phyloP scores from a whole-genome alignment of 2,329 filamentous ascomycete genomes.

The Aspergillus clavatus region DNA sequence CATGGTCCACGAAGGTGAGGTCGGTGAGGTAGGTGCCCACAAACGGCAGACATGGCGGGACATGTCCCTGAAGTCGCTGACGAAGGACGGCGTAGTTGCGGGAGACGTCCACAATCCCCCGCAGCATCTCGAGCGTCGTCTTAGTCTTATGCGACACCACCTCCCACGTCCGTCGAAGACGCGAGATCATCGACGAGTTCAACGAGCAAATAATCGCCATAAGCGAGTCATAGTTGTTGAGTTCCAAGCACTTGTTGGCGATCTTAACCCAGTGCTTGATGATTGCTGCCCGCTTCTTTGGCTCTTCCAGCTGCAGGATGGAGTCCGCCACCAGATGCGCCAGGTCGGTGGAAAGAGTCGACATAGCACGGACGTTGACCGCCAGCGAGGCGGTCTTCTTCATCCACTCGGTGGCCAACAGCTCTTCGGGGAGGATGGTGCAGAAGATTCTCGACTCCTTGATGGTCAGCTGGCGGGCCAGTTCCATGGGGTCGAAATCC shows the following conservation, averaged over 20 bases:
- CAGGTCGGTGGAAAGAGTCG: constrained; percentile 82
- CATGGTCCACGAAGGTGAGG: constrained; percentile 90
- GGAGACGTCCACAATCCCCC: constrained; percentile 79
- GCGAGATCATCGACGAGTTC: constrained; percentile 84
- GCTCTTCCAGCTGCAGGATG: constrained; percentile 80
- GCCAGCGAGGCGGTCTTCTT: constrained; percentile 76
- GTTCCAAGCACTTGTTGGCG: constrained; percentile 74
- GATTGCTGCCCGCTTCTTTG: constrained; percentile 81
- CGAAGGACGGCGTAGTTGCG: constrained; percentile 89
- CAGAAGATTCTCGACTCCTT: constrained; percentile 91
- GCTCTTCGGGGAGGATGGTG: constrained; percentile 84
- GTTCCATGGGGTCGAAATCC: constrained; percentile 85
- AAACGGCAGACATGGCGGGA: constrained; percentile 90
- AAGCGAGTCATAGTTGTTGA: constrained; percentile 92
- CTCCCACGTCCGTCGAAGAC: constrained; percentile 90
- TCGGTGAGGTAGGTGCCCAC: constrained; percentile 96
- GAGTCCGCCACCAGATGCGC: constrained; percentile 91
- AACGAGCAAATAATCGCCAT: constrained; percentile 97
- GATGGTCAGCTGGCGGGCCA: constrained; percentile 87
- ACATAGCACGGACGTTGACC: constrained; percentile 91
- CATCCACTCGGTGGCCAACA: constrained; percentile 89
- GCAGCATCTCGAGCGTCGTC: constrained; percentile 69
- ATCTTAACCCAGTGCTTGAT: constrained; percentile 99
- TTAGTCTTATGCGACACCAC: constrained; percentile 78
- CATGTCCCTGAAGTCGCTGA: constrained; percentile 74